Base-by-base conservation (phyloP, 2,329 filamentous ascomycete genomes). In the Pseudocercospora cruenta region DNA sequence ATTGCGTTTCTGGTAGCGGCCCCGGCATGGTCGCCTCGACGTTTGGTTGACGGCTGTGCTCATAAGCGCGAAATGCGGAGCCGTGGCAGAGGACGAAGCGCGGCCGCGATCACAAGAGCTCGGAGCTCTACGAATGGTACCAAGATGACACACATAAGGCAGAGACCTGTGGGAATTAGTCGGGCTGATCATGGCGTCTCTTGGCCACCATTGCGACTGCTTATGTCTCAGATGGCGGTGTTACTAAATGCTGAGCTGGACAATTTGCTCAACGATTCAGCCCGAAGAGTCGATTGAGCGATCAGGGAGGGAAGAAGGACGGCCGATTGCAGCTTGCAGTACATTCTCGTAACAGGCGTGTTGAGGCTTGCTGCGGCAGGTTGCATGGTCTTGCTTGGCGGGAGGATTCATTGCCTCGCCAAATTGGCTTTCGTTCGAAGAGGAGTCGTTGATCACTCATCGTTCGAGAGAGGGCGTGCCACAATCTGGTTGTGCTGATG, bases 51-150 rank as follows among this genome's bases (percentile, higher is more conserved):
- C 16, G 21, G 16, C 43, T 47, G 43, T 47, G 43, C 16, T 47
- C 43, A 21, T 26, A 53, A 53, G 49, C 49, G 49, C 49, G 49
- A 53, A 53, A 12, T 53, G 49, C 49, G 49, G 49, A 53, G 49
- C 49, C 49, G 49, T 53, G 49, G 49, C 12, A 24, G n/a, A 53
- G 49, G 22, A 53, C 49, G 49, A 53, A 53, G 22, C 49, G 49
- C 49, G 19, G 8, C 5, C 45, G 43, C 21, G 47, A 19, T 49
- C 45, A 22, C 43, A 49, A 49, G 45, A 49, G 45, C 45, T 21
- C 22, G 45, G 19, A 36, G 31, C 31, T 33, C 31, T 33, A n/a
- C n/a, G n/a, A n/a, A n/a, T n/a, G n/a, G n/a, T n/a, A 33, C 31
- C 31, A 33, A 49, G 45, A 47, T 22, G 16, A 47, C 43, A 19